Base-by-base conservation (phyloP, 768 basidiomycete genomes). In the Tricholoma sp. region DNA sequence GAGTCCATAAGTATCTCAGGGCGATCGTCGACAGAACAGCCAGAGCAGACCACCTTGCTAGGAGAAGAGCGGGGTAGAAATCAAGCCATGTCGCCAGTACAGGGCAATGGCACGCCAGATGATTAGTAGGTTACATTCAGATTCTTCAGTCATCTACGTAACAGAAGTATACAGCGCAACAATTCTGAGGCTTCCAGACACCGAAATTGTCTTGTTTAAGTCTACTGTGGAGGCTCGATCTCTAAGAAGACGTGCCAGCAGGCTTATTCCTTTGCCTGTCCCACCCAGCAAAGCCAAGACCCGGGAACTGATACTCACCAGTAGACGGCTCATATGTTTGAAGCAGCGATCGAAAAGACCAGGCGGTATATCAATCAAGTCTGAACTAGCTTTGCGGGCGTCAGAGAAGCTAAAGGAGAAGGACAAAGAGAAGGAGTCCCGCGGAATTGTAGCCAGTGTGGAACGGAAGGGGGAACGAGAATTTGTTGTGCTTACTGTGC, bases 401-500 rank as follows among this genome's bases (percentile, higher is more conserved):
- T 61, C 65, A 57, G 69, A 67, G 45, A 75, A 72, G 53, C 59
- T 66, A 37, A 75, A 72, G 56, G 71, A 73, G 41, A 76, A 74
- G 56, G 77, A 79, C 4, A 76, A 72, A 49, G 77, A 76, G 52
- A 82, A 78, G 64, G 81, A 82, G 50, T 66, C 72, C 14, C 75
- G 76, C 35, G 71, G 69, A 41, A 68, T 76, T 41, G 68, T 86
- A 9, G 71, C 73, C 4, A 74, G 76, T 21, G 79, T 81, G 0
- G 81, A 80, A 55, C 69, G 74, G 24, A 83, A 83, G 63, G 73
- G 81, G 49, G 83, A 82, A 54, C 72, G 80, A 35, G 82, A 83
- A 64, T 85, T 87, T 64, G 77, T 81, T 14, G 75, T 87, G 34
- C 68, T 84, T 61, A 83, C 84, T 41, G 85, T 87, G 59, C 65